Conservation (phyloP, 2,329 filamentous ascomycete genomes). For the Parastagonospora nodorum region DNA sequence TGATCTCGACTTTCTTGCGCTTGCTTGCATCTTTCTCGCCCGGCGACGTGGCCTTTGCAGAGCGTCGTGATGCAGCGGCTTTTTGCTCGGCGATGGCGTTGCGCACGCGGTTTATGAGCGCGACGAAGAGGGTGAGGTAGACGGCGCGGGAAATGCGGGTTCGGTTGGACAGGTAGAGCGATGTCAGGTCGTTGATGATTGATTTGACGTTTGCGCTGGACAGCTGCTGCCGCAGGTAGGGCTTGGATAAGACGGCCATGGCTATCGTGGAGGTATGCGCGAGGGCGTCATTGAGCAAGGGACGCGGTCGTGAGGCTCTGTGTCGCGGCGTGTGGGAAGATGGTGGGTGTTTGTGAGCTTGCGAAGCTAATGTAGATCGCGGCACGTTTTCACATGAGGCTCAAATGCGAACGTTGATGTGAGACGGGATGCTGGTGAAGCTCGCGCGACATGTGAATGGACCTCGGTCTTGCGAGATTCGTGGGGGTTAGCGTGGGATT, state of each 20-base stretch:
- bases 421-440: conserved; percentile 13
- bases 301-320: background rate
- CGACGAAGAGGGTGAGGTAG: conserved; percentile 49
- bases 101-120: conserved; percentile 74
- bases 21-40: conserved; percentile 45
- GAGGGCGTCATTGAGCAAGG: background rate
- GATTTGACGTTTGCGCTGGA: conserved; percentile 42
- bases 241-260: conserved; percentile 51
- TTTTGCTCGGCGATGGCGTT: conserved; percentile 94
- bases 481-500: background rate
- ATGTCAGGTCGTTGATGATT: conserved; percentile 45
- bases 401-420: conserved; percentile 6
- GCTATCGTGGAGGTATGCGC: conserved; percentile 30
- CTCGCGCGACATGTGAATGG: conserved; percentile 13
- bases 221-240: conserved; percentile 35
- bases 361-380: too few species aligned
- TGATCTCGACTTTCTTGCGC: conserved; percentile 86
- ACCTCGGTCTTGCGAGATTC: conserved; percentile 2
- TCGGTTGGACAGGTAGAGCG: conserved; percentile 46
- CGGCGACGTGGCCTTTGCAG: conserved; percentile 56
- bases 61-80: conserved; percentile 72
- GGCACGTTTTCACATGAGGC: conserved; percentile 8
- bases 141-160: conserved; percentile 50
- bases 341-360: conserved; percentile 1
- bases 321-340: background rate